Percentiles rank a stretch among this genome's conserved stretches.
Conservation (phyloP, 1,284 basidiomycete genomes). For the Porogramme epimiltina region DNA sequence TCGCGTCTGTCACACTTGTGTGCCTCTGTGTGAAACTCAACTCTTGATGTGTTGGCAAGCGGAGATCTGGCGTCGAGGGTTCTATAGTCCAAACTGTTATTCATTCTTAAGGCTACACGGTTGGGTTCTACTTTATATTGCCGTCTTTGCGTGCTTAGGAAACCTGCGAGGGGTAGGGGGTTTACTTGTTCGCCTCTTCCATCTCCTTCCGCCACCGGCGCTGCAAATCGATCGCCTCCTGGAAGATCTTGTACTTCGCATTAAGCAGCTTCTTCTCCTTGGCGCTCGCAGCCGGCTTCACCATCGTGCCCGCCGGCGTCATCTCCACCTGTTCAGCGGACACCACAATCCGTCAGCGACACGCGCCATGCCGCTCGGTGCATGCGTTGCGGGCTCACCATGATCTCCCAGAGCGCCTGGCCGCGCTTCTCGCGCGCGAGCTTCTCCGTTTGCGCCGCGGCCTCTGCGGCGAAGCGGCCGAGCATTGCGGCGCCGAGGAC, state of each 20-base stretch:
- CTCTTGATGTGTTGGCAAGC: too few relatives aligned
- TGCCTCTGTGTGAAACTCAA: too few relatives aligned
- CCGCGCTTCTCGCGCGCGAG: conserved; percentile 56
- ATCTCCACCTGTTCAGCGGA: conserved; percentile 69
- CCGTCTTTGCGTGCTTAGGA: too few relatives aligned
- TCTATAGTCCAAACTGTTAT: too few relatives aligned
- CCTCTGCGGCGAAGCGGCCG: conserved; percentile 83
- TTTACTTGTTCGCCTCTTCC: conserved; percentile 47
- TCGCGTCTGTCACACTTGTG: neutral
- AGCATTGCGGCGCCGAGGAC: conserved; percentile 95
- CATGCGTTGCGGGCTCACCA: conserved; percentile 67
- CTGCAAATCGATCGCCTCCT: conserved; percentile 88
- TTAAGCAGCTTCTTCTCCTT: conserved; percentile 78
- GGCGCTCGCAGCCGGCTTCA: conserved; percentile 65
- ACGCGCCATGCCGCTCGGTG: too few relatives aligned
- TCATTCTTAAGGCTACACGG: too few relatives aligned
- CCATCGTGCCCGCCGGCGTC: conserved; percentile 82
- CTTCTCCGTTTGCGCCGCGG: conserved; percentile 35
- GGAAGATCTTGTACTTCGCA: conserved; percentile 94
- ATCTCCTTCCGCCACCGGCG: conserved; percentile 78
- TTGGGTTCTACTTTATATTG: too few relatives aligned
- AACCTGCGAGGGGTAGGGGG: too few relatives aligned
- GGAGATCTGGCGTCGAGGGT: too few relatives aligned
- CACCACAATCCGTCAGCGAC: neutral
- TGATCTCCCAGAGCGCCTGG: conserved; percentile 86